Percentiles rank a stretch among this genome's conserved stretches.
Evolutionary conservation across 768 basidiomycete genomes (phyloP).

Genomic region (Collybia nuda): DNA sequence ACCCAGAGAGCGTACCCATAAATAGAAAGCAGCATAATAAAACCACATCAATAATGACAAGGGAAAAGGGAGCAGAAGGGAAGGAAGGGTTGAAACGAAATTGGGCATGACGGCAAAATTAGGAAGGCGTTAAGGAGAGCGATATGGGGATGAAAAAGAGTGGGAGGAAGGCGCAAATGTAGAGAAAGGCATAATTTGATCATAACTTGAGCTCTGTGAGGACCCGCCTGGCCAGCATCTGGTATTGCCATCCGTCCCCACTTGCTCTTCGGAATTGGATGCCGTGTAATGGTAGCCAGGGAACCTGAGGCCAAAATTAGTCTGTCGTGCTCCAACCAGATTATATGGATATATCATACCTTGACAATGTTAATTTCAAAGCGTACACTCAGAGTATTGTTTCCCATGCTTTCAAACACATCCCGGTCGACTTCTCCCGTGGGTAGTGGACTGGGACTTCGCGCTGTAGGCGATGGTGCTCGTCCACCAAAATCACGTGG

Average conservation of each 20-base stretch:
- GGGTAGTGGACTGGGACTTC: slow-evolving; percentile 53
- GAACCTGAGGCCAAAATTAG: slow-evolving; percentile 55
- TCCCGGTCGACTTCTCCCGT: slow-evolving; percentile 69
- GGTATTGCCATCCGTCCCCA: slow-evolving; percentile 97
- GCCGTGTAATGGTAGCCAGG: slow-evolving; percentile 90
- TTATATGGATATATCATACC: slow-evolving; percentile 43
- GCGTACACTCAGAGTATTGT: slow-evolving; percentile 81
- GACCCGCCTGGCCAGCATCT: slow-evolving; percentile 89
- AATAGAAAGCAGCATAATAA: slow-evolving; percentile 9
- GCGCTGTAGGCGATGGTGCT: slow-evolving; percentile 18
- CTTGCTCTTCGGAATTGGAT: slow-evolving; percentile 91
- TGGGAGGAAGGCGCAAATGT: slow-evolving; percentile 6
- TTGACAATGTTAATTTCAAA: slow-evolving; percentile 99
- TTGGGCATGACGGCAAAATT: not conserved
- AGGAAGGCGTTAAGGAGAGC: not conserved
- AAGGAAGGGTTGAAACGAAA: not conserved
- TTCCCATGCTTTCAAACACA: slow-evolving; percentile 70
- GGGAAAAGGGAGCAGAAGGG: not conserved
- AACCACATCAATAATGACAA: not conserved
- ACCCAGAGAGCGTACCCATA: slow-evolving; percentile 11
- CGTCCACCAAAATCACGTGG: slow-evolving; percentile 61
- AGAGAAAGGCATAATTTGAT: slow-evolving; percentile 20
- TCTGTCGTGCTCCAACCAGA: not conserved
- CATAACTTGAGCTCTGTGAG: slow-evolving; percentile 86
- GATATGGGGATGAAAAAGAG: not conserved